Percentiles rank a stretch among this genome's conserved stretches.
Conservation (phyloP, 2,329 filamentous ascomycete genomes). For the Colletotrichum sp. region DNA sequence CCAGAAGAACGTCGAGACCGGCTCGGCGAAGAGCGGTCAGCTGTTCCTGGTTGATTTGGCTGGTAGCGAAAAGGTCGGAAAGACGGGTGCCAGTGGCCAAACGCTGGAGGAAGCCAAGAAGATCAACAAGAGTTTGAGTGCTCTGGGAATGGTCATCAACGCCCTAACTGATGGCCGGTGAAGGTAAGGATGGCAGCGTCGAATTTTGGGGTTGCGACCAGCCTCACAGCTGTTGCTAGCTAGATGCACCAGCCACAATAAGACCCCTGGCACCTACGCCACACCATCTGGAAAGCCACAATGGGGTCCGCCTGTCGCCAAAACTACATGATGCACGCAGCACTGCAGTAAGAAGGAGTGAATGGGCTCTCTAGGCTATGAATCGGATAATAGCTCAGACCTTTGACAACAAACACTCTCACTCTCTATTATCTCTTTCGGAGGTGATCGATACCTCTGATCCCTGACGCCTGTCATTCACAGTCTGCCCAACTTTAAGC, state of each 20-base stretch:
- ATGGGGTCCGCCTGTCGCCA: neutral
- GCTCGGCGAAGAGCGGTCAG: constrained; percentile 94
- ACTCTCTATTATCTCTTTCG: neutral
- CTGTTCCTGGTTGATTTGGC: constrained; percentile 98
- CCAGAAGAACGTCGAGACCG: constrained; percentile 97
- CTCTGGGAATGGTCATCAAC: constrained; percentile 99
- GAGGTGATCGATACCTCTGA: constrained; percentile 22
- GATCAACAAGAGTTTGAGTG: constrained; percentile 99
- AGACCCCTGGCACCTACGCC: neutral
- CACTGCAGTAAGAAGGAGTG: neutral
- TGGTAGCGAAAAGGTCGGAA: constrained; percentile 97
- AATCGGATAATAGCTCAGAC: neutral
- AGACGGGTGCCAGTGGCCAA: constrained; percentile 96
- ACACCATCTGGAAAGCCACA: neutral
- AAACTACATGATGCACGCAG: neutral
- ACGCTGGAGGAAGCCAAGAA: constrained; percentile 99
- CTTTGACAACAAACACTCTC: neutral
- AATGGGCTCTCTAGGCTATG: neutral
- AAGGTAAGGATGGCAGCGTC: neutral
- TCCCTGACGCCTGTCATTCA: constrained; percentile 11
- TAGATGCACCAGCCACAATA: neutral
- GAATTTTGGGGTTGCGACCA: constrained; percentile 10
- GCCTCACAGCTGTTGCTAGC: neutral
- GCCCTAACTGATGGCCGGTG: constrained; percentile 66
- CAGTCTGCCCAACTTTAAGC: neutral